Conservation (phyloP, 495 filamentous ascomycete species). For the Bacidia rubella region DNA sequence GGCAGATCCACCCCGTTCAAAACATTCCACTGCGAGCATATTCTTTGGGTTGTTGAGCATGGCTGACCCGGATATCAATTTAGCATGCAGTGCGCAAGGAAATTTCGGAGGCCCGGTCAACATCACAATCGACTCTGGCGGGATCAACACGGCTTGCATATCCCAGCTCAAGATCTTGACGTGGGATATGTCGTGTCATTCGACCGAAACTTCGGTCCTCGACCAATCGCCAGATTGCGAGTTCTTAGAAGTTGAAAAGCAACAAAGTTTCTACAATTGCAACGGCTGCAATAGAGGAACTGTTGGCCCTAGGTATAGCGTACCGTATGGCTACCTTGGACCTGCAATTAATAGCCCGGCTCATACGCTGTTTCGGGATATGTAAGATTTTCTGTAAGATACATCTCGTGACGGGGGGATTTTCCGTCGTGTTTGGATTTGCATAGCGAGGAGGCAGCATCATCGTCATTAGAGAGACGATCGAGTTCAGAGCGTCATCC, state of each 20-base stretch:
- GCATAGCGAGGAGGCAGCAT: background rate
- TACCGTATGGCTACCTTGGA: constrained; percentile 6
- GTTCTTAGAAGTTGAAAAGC: background rate
- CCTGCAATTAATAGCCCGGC: background rate
- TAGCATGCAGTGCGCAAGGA: constrained; percentile 7
- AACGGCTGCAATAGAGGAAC: background rate
- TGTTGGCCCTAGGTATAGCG: background rate
- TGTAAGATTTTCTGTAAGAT: too few species aligned
- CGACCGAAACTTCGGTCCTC: background rate
- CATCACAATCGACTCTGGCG: constrained; percentile 6
- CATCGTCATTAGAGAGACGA: background rate
- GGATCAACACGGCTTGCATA: constrained; percentile 8
- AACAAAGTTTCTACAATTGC: background rate
- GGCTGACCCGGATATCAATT: background rate
- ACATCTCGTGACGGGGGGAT: too few species aligned
- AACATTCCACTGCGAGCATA: too few species aligned
- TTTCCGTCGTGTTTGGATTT: too few species aligned
- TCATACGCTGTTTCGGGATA: background rate
- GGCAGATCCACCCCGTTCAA: too few species aligned
- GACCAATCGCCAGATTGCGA: background rate
- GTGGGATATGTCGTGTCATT: constrained; percentile 5
- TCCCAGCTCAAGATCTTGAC: constrained; percentile 8
- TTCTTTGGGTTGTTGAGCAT: background rate
- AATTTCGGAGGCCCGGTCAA: constrained; percentile 8
- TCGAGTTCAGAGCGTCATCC: too few species aligned